Evolutionary conservation across 768 basidiomycete species (phyloP).

Genomic region (Amanita thiersii): DNA sequence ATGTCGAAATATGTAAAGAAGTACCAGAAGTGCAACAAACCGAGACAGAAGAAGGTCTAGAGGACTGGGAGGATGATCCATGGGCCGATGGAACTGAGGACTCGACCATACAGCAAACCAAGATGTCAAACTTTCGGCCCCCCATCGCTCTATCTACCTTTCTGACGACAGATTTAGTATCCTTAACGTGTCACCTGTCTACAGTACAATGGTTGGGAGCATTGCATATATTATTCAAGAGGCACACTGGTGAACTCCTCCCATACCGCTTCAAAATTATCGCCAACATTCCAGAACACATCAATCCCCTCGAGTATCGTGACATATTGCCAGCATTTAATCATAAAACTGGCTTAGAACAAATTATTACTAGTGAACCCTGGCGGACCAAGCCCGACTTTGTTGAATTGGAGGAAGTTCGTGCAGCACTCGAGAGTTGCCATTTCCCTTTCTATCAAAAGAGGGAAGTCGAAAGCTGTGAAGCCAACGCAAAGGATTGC

Average conservation of each 20-base stretch:
- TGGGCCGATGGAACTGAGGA: slow-evolving; percentile 46
- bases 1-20: slow-evolving; percentile 46
- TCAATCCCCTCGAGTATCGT: slow-evolving; percentile 51
- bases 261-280: slow-evolving; percentile 65
- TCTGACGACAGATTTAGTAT: slow-evolving; percentile 47
- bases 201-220: slow-evolving; percentile 50
- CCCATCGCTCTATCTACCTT: slow-evolving; percentile 57
- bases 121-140: slow-evolving; percentile 18
- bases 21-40: slow-evolving; percentile 25
- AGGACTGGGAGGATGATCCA: slow-evolving; percentile 75
- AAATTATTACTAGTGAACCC: slow-evolving; percentile 16
- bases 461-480: not conserved
- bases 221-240: slow-evolving; percentile 47
- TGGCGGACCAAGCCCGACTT: slow-evolving; percentile 56
- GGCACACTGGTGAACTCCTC: slow-evolving; percentile 53
- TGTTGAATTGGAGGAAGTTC: slow-evolving; percentile 42
- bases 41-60: slow-evolving; percentile 41
- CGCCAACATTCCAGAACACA: slow-evolving; percentile 67
- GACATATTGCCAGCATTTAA: slow-evolving; percentile 62
- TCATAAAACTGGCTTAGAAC: slow-evolving; percentile 35
- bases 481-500: slow-evolving; percentile 11
- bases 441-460: slow-evolving; percentile 1
- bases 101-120: slow-evolving; percentile 18
- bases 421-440: slow-evolving; percentile 27
- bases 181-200: slow-evolving; percentile 59